These are phyloP conservation scores for Candida orba DNA, from an alignment of 805 yeast species.

Conservation along the genomic window DNA sequence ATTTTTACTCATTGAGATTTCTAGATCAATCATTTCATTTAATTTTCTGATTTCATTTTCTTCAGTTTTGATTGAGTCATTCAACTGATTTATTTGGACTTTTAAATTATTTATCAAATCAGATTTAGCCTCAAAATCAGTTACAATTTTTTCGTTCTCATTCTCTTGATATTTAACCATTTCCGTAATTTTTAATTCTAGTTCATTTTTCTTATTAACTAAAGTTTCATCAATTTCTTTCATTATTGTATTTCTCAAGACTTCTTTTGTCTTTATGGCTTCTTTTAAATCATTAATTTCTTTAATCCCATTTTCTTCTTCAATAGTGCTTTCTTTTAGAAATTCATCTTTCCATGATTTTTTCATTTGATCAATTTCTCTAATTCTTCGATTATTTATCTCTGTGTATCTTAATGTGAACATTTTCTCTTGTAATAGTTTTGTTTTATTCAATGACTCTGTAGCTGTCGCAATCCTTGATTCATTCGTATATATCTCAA, in stretches of 20 bases:
- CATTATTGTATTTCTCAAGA: neutral
- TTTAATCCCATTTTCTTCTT: neutral
- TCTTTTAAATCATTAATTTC: neutral
- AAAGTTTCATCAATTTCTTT: neutral
- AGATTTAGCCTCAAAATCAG: conserved; percentile 12
- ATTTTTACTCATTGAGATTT: neutral
- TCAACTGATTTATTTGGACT: conserved; percentile 14
- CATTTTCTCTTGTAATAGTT: conserved; percentile 13
- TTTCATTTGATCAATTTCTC: conserved; percentile 29
- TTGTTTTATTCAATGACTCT: too few relatives aligned
- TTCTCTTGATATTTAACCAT: conserved; percentile 8
- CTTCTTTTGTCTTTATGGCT: neutral
- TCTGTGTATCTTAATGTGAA: conserved; percentile 22
- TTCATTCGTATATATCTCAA: too few relatives aligned
- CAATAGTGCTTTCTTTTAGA: conserved; percentile 17
- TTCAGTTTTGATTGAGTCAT: conserved; percentile 12
- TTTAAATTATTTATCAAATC: neutral
- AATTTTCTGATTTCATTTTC: conserved; percentile 5
- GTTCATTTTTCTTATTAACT: neutral
- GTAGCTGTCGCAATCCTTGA: too few relatives aligned
- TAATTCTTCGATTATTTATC: conserved; percentile 14
- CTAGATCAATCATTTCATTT: neutral
- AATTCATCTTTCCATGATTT: conserved; percentile 22
- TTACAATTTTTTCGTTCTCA: conserved; percentile 7
- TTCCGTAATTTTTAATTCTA: neutral